Evolutionary conservation across 371 early-diverging fungal genomes (phyloP).

Genomic region (Blastocladiella emersonii): DNA sequence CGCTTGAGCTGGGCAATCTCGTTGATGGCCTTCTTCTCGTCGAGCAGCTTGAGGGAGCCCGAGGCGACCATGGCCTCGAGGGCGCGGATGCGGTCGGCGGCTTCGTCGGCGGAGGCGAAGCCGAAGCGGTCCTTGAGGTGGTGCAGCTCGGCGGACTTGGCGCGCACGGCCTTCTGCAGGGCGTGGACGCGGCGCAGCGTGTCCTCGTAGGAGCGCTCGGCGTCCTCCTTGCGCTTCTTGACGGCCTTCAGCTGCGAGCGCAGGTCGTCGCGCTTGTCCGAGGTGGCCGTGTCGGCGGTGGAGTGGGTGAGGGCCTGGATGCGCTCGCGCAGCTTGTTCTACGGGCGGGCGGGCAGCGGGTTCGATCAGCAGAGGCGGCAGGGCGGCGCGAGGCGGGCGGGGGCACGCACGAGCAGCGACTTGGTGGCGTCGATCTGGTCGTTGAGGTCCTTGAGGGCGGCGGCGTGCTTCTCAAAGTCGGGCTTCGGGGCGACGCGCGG

Average conservation of each 20-base stretch:
- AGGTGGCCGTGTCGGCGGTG: not conserved
- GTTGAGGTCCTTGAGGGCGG: not conserved
- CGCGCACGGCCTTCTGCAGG: constrained; percentile 52
- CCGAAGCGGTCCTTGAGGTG: constrained; percentile 58
- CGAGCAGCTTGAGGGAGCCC: constrained; percentile 60
- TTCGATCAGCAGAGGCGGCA: not conserved
- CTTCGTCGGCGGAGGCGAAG: constrained; percentile 59
- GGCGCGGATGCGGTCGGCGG: constrained; percentile 55
- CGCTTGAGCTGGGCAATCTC: constrained; percentile 72
- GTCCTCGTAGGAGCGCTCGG: constrained; percentile 36
- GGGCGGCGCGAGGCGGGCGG: too few species aligned
- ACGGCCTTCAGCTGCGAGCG: constrained; percentile 44
- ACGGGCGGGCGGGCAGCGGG: not conserved
- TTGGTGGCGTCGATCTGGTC: constrained; percentile 5
- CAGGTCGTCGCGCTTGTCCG: constrained; percentile 36
- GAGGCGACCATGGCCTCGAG: constrained; percentile 62
- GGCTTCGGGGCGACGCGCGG: constrained; percentile 5
- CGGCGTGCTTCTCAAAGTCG: constrained; percentile 10
- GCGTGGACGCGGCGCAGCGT: constrained; percentile 47
- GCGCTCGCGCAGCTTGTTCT: not conserved
- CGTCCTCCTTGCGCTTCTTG: constrained; percentile 39
- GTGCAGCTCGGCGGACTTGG: constrained; percentile 59
- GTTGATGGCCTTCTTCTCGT: constrained; percentile 68
- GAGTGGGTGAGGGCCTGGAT: not conserved
- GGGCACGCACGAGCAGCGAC: not conserved